Evolutionary conservation across 202 grass and related monocot genomes (phyloP).

Genomic region (Digitaria exilis): DNA sequence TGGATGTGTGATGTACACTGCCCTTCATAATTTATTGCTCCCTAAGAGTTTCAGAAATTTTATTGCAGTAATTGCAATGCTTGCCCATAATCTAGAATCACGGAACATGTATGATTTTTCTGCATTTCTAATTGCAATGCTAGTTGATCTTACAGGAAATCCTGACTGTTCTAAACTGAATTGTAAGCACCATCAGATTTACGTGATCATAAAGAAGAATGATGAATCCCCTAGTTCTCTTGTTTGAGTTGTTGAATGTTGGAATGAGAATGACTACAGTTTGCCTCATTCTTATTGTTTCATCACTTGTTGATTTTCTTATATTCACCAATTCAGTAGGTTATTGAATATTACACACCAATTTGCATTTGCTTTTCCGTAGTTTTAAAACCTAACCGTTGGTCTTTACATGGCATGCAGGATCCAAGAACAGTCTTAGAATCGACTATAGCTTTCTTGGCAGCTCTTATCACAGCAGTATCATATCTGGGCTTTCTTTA

Average conservation of each 20-base stretch:
- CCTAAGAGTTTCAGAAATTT: neutral
- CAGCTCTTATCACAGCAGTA: constrained; percentile 90
- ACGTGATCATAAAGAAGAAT: constrained; percentile 13
- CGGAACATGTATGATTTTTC: constrained; percentile 11
- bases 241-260: constrained; percentile 10
- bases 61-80: neutral
- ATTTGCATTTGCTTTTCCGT: neutral
- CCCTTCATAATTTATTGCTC: constrained; percentile 27
- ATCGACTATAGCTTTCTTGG: constrained; percentile 85
- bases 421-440: constrained; percentile 61
- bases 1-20: constrained; percentile 9
- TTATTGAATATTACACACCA: neutral
- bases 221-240: neutral
- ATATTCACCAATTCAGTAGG: constrained; percentile 11
- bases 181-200: neutral
- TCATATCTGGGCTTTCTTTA: constrained; percentile 84
- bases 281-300: constrained; percentile 25
- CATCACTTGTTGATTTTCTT: constrained; percentile 9
- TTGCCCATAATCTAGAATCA: constrained; percentile 7
- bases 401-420: constrained; percentile 45
- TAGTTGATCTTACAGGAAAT: neutral
- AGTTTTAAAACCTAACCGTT: neutral
- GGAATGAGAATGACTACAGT: neutral
- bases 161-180: neutral
- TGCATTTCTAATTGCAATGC: neutral